Evolutionary conservation across 2,329 filamentous ascomycete species (phyloP).

Genomic region (Exophiala viscosa): DNA sequence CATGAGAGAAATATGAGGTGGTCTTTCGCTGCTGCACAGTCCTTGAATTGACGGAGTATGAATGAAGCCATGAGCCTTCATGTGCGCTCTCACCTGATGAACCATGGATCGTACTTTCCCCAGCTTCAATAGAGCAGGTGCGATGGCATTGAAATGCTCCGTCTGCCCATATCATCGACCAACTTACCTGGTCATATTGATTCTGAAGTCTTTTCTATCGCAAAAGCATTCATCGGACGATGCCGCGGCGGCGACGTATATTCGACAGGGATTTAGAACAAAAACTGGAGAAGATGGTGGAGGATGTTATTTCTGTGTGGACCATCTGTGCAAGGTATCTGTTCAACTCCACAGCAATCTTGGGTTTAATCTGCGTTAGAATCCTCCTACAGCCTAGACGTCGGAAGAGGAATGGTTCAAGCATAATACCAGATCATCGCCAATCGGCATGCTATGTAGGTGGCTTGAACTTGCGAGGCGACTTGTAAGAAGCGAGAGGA

Average conservation of each 20-base stretch:
- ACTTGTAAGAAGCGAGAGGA: background rate
- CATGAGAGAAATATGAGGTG: constrained; percentile 8
- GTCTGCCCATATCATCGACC: no score
- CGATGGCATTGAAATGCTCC: no score
- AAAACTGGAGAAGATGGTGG: background rate
- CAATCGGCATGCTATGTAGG: no score
- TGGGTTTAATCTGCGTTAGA: background rate
- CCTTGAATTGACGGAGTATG: background rate
- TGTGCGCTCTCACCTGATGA: background rate
- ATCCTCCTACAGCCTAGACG: background rate
- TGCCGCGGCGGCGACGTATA: no score
- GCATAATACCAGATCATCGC: no score
- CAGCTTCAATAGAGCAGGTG: background rate
- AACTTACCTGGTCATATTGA: no score
- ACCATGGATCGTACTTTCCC: background rate
- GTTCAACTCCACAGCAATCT: background rate
- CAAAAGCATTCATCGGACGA: no score
- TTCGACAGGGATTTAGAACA: background rate
- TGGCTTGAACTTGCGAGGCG: background rate
- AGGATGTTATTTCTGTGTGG: no score
- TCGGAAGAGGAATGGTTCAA: background rate
- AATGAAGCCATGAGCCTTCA: background rate
- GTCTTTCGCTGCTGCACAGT: background rate
- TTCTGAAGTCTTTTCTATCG: no score
- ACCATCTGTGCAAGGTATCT: no score